A percentile compares a stretch with the other conserved stretches of the same genome.
phyloP scores from a whole-genome alignment of 2,329 filamentous ascomycete species.

The Trichoderma polysporum region DNA sequence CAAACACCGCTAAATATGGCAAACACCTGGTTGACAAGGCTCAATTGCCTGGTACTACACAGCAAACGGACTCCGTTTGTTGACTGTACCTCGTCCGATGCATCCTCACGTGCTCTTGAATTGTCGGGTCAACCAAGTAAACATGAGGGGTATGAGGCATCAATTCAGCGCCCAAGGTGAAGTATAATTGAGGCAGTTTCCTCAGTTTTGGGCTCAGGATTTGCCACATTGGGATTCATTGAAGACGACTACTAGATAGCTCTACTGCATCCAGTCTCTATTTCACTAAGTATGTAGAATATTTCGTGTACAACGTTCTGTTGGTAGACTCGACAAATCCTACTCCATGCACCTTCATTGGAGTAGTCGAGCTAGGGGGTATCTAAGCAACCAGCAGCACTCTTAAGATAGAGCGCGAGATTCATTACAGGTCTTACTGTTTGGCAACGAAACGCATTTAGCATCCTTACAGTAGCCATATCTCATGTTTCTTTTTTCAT shows the following conservation, averaged over 20 bases:
- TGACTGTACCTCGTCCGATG: background rate
- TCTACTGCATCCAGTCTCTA: background rate
- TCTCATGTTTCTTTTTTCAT: background rate
- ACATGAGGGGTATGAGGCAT: background rate
- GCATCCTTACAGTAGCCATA: background rate
- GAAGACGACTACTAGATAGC: background rate
- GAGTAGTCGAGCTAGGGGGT: background rate
- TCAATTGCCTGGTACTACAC: background rate
- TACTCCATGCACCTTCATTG: background rate
- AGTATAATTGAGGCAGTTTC: background rate
- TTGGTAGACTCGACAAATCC: background rate
- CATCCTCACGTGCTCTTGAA: conserved; percentile 9
- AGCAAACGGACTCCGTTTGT: background rate
- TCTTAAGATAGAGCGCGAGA: background rate
- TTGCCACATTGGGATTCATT: background rate
- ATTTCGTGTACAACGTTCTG: background rate
- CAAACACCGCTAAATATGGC: background rate
- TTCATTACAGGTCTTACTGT: background rate
- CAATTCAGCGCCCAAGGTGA: background rate
- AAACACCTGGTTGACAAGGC: background rate
- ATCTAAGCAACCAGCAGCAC: background rate
- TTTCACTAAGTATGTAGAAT: background rate
- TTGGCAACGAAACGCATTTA: background rate
- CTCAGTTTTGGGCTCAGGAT: background rate
- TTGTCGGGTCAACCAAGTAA: conserved; percentile 14